Evolutionary conservation across 1,284 basidiomycete species (phyloP).

Genomic region (Ceratobasidium sp.): DNA sequence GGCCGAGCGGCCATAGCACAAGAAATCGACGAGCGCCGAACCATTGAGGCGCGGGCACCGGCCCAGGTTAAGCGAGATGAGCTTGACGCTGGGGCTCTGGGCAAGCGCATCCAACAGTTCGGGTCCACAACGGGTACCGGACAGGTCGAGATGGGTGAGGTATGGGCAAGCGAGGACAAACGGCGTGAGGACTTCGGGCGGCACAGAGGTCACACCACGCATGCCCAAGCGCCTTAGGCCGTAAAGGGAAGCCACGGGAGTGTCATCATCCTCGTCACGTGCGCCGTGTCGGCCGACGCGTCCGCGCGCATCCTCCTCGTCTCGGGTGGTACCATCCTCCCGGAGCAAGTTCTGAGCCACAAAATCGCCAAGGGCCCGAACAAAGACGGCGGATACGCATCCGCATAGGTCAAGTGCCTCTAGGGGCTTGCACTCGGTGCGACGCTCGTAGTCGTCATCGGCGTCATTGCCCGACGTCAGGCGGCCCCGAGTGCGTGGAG

Average conservation of each 20-base stretch:
- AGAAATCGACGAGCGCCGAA: slow-evolving; percentile 76
- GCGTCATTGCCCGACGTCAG: slow-evolving; percentile 66
- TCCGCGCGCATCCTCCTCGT: slow-evolving; percentile 38
- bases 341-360: slow-evolving; percentile 53
- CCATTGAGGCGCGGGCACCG: slow-evolving; percentile 86
- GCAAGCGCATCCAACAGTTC: slow-evolving; percentile 76
- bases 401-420: slow-evolving; percentile 93
- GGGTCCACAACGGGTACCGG: slow-evolving; percentile 81
- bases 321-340: slow-evolving; percentile 21
- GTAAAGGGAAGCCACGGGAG: slow-evolving; percentile 60
- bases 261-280: slow-evolving; percentile 46
- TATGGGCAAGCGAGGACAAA: slow-evolving; percentile 86
- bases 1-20: slow-evolving; percentile 72
- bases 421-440: slow-evolving; percentile 78
- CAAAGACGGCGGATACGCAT: slow-evolving; percentile 89
- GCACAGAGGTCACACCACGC: slow-evolving; percentile 80
- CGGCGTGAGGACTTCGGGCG: slow-evolving; percentile 72
- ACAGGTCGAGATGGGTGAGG: slow-evolving; percentile 90
- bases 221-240: slow-evolving; percentile 84
- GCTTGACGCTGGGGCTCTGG: slow-evolving; percentile 64
- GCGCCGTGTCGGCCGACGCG: slow-evolving; percentile 35
- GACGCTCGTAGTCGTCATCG: slow-evolving; percentile 70
- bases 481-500: slow-evolving; percentile 62
- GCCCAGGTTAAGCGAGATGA: slow-evolving; percentile 85
- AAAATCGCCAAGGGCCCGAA: slow-evolving; percentile 82